phyloP scores from a whole-genome alignment of 495 filamentous ascomycete species.

The Hypoxylon perforatum region DNA sequence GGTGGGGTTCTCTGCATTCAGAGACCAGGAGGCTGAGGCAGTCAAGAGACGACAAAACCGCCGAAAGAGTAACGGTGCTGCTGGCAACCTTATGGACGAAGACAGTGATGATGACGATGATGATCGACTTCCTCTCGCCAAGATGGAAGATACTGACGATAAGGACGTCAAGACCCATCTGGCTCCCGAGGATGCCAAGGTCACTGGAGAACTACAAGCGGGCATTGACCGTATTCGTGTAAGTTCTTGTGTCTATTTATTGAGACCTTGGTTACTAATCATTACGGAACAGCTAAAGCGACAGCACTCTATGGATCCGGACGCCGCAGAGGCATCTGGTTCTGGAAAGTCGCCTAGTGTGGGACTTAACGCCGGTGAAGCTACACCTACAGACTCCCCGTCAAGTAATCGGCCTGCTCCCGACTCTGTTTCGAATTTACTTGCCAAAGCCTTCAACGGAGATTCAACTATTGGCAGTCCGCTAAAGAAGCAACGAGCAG shows the following conservation, averaged over 20 bases:
- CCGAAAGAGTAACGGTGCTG: conserved; percentile 64
- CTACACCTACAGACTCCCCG: conserved; percentile 52
- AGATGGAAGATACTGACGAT: conserved; percentile 78
- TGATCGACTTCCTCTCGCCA: conserved; percentile 64
- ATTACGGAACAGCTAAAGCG: conserved; percentile 82
- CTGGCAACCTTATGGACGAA: conserved; percentile 56
- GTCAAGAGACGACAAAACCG: conserved; percentile 64
- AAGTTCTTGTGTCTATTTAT: conserved; percentile 48
- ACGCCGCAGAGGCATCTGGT: conserved; percentile 57
- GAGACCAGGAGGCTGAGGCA: conserved; percentile 70
- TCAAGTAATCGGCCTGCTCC: conserved; percentile 45
- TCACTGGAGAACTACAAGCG: conserved; percentile 87
- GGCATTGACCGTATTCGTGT: conserved; percentile 93
- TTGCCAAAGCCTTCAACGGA: conserved; percentile 56
- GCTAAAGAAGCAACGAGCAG: conserved; percentile 83
- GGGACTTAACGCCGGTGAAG: conserved; percentile 43
- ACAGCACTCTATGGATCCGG: conserved; percentile 85
- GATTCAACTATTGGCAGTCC: conserved; percentile 77
- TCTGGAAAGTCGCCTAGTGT: conserved; percentile 54
- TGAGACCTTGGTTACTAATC: conserved; percentile 34
- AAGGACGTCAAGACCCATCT: conserved; percentile 72
- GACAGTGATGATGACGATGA: conserved; percentile 80
- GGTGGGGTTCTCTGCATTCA: conserved; percentile 90
- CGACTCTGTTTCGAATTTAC: conserved; percentile 53
- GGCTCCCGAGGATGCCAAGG: conserved; percentile 79